phyloP scores from a whole-genome alignment of 2,329 filamentous ascomycete species.

The Hansfordia pulvinata region DNA sequence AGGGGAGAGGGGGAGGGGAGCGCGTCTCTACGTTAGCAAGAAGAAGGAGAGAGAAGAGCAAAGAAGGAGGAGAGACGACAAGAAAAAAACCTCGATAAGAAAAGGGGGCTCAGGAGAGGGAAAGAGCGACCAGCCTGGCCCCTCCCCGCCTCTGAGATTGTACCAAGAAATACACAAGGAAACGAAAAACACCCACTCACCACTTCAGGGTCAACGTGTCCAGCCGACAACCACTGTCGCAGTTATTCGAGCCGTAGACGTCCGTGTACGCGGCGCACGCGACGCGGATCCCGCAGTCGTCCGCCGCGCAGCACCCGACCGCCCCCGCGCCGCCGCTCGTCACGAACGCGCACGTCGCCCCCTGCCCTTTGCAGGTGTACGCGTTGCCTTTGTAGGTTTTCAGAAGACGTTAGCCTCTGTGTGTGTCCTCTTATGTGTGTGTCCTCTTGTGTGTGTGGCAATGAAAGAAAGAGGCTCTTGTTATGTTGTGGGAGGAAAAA shows the following conservation, averaged over 20 bases:
- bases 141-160: no score
- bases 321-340: slow-evolving; percentile 19
- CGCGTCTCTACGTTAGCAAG: background rate
- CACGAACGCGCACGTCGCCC: slow-evolving; percentile 25
- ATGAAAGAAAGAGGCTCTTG: no score
- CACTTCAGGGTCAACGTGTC: slow-evolving; percentile 31
- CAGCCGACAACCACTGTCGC: slow-evolving; percentile 23
- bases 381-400: slow-evolving; percentile 16
- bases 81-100: no score
- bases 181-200: no score
- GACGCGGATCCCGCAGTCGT: slow-evolving; percentile 19
- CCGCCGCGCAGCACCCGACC: slow-evolving; percentile 26
- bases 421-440: no score
- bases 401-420: no score
- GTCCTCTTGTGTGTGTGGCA: no score
- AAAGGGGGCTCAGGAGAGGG: no score
- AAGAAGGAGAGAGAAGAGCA: no score
- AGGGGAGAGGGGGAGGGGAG: slow-evolving; percentile 6
- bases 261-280: slow-evolving; percentile 24
- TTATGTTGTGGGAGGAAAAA: slow-evolving; percentile 3
- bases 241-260: slow-evolving; percentile 20
- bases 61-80: no score
- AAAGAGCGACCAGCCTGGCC: no score
- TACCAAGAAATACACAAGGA: no score
- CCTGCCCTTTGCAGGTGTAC: slow-evolving; percentile 21